Conservation (phyloP, 164 flowering plant species). For the Vitis labrusca region DNA sequence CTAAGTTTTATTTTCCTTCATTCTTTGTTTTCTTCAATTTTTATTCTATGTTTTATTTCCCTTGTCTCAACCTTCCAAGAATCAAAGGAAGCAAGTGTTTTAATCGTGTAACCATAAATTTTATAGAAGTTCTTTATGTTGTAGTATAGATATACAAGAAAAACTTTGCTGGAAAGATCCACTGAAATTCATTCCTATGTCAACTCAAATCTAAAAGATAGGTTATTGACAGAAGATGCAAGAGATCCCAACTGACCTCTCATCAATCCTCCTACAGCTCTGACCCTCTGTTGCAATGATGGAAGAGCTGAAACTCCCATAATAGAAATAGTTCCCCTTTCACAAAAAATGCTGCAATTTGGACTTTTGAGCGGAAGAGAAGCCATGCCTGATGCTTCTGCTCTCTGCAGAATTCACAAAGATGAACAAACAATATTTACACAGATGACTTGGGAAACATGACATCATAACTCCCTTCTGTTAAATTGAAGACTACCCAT, state of each 20-base stretch:
- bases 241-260: constrained; percentile 16
- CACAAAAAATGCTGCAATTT: constrained; percentile 6
- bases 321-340: not conserved
- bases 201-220: not conserved
- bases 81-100: not conserved
- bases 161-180: not conserved
- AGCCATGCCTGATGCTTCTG: constrained; percentile 10
- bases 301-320: constrained; percentile 23
- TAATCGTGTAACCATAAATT: too few species aligned
- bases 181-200: too few species aligned
- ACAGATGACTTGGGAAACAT: too few species aligned
- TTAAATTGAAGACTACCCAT: too few species aligned
- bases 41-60: too few species aligned
- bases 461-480: too few species aligned
- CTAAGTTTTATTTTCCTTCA: too few species aligned
- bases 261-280: not conserved
- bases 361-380: constrained; percentile 10
- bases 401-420: too few species aligned
- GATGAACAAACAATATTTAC: too few species aligned
- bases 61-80: too few species aligned
- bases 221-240: not conserved
- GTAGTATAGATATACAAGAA: not conserved
- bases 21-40: too few species aligned
- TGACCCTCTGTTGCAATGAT: not conserved
- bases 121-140: too few species aligned